Conservation (phyloP, 1,139 yeast species). For the Saccharomyces pastorianus region DNA sequence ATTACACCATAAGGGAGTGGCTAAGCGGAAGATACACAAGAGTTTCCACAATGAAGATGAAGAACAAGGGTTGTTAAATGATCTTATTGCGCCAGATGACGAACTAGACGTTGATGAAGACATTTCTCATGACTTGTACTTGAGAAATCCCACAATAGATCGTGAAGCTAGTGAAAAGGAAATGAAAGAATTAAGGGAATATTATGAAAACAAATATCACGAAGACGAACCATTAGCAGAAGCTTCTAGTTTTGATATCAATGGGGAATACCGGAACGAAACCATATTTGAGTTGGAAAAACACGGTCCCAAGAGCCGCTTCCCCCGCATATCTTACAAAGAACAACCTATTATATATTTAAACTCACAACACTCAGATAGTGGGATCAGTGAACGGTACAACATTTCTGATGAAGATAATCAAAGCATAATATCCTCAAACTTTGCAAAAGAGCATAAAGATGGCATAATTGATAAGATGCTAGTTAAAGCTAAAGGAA, state of each 20-base stretch:
- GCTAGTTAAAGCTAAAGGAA: neutral
- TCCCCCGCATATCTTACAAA: neutral
- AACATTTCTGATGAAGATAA: neutral
- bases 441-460: neutral
- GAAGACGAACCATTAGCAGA: conserved; percentile 17
- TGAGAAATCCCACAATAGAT: neutral
- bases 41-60: neutral
- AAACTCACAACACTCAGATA: neutral
- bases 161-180: neutral
- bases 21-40: conserved; percentile 2
- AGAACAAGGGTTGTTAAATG: neutral
- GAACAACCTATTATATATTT: neutral
- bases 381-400: neutral
- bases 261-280: conserved; percentile 3
- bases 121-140: neutral
- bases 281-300: neutral
- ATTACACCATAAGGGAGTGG: neutral
- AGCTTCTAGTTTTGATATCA: conserved; percentile 14
- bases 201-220: conserved; percentile 2
- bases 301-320: neutral
- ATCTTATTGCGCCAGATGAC: neutral
- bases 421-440: neutral
- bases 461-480: neutral
- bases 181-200: neutral
- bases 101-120: neutral